These are phyloP conservation scores for Paecilomyces fulvus DNA, from an alignment of 2,329 filamentous ascomycete species.

Conservation along the genomic window DNA sequence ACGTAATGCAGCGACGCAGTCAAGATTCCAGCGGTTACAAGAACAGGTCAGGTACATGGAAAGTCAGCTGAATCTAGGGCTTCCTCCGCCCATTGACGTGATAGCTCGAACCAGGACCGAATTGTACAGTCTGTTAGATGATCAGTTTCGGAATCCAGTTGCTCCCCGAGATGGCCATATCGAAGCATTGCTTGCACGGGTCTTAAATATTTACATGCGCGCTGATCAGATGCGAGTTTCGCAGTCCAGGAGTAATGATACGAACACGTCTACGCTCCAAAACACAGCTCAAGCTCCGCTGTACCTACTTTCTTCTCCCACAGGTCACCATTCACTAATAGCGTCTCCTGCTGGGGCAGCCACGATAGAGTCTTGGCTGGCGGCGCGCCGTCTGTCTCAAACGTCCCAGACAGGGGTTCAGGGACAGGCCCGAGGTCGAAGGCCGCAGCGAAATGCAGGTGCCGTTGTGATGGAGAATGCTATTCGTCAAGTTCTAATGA, in stretches of 20 bases:
- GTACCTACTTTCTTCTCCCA: slow-evolving; percentile 38
- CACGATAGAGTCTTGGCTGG: slow-evolving; percentile 7
- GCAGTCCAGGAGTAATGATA: slow-evolving; percentile 9
- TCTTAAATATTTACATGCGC: slow-evolving; percentile 21
- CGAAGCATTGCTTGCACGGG: slow-evolving; percentile 20
- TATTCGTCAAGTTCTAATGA: slow-evolving; percentile 24
- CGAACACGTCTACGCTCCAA: slow-evolving; percentile 2
- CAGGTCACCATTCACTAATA: slow-evolving; percentile 38
- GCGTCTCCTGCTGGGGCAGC: slow-evolving; percentile 29
- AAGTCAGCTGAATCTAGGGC: slow-evolving; percentile 18
- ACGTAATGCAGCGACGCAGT: background rate
- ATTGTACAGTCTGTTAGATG: slow-evolving; percentile 24
- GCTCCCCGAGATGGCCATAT: slow-evolving; percentile 15
- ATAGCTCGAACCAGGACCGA: slow-evolving; percentile 22
- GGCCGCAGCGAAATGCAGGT: slow-evolving; percentile 8
- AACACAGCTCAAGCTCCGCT: slow-evolving; percentile 14
- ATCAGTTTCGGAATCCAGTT: slow-evolving; percentile 18
- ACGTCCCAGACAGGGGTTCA: slow-evolving; percentile 1
- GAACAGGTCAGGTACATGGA: slow-evolving; percentile 19
- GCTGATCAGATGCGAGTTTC: slow-evolving; percentile 22
- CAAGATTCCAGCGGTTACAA: slow-evolving; percentile 12
- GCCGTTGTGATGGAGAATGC: slow-evolving; percentile 20
- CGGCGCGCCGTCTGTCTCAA: slow-evolving; percentile 8
- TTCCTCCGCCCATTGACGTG: slow-evolving; percentile 20
- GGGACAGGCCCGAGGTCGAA: slow-evolving; percentile 4